phyloP scores from a whole-genome alignment of 108 stramenopile species.

The Schizochytrium sp. region DNA sequence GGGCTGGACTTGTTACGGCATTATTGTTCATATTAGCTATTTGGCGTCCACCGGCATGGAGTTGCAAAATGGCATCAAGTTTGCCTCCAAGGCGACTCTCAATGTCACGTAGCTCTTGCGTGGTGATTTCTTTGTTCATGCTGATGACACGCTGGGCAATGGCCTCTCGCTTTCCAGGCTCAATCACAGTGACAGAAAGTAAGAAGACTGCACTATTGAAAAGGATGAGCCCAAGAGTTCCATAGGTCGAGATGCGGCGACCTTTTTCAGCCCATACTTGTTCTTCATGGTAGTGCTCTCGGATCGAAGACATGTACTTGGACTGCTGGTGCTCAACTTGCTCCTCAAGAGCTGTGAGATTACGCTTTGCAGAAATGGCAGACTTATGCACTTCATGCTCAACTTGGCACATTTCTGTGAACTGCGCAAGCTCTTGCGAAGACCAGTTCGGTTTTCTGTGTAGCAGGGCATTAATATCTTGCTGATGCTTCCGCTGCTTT shows the following conservation, averaged over 20 bases:
- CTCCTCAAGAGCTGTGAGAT: neutral
- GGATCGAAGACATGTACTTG: neutral
- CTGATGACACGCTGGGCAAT: constrained; percentile 23
- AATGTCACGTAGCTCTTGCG: neutral
- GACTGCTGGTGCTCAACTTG: constrained; percentile 13
- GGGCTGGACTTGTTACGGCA: too few species aligned
- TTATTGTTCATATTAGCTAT: too few species aligned
- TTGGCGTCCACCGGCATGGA: too few species aligned
- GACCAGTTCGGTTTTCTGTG: constrained; percentile 17
- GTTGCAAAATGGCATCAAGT: neutral
- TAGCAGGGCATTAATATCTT: constrained; percentile 2
- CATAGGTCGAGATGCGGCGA: constrained; percentile 25
- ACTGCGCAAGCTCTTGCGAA: constrained; percentile 34
- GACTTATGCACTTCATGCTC: constrained; percentile 3
- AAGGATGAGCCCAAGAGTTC: constrained; percentile 25
- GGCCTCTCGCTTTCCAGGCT: constrained; percentile 32
- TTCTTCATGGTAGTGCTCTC: constrained; percentile 38
- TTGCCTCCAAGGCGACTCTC: neutral
- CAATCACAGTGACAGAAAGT: constrained; percentile 16
- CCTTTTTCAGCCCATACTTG: constrained; percentile 40
- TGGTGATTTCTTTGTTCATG: neutral
- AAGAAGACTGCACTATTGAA: constrained; percentile 3
- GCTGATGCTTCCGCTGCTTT: constrained; percentile 7
- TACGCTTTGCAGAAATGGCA: neutral
- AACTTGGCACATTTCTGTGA: constrained; percentile 23